Base-by-base conservation (phyloP, 2,329 filamentous ascomycete genomes). In the Xylaria sp. region DNA sequence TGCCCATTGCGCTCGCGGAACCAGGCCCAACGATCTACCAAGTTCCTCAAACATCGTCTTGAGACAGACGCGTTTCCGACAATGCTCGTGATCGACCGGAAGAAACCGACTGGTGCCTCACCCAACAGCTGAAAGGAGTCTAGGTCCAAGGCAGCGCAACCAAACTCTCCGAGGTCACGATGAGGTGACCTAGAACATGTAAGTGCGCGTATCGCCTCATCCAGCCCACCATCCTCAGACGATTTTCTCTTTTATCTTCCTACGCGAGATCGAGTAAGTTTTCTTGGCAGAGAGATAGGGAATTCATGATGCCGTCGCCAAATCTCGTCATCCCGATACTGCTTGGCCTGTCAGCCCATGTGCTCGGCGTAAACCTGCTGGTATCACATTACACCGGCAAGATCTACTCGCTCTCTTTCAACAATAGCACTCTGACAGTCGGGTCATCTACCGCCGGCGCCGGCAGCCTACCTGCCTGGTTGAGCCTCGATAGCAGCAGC, bases 381-480 rank as follows among this genome's bases (percentile, higher is more conserved):
- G 81, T 76, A 35, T 80, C 81, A 2, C 81, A 82, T 65, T 82
- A 81, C 69, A 81, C 78, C 21, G 80, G 81, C 51, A 79, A 79
- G 64, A 75, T 82, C 53, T 82, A 78, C 73, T 78, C 79, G 5
- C 77, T 82, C 23, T 74, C 77, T 3, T 74, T 74, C 37, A 71
- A 71, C 18, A 73, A 75, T 55, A 73, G 70, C 35, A 75, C 75
- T 12, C 71, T 82, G 18, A 70, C 73, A 0, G 71, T 79, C 54
- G 71, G 74, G 13, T 74, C 76, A 2, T 75, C 75, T 0, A 59
- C 75, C 48, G 71, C 73, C 25, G 78, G 79, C 29, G 80, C 80
- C 21, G 80, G 79, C 9, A 73, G 66, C 50, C 74, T 80, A 69
- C 81, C 80, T n/a, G 78, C 80, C 44, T 82, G 81, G 81, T 65